phyloP scores from a whole-genome alignment of 345 rosid genomes.

The Hypericum perforatum region DNA sequence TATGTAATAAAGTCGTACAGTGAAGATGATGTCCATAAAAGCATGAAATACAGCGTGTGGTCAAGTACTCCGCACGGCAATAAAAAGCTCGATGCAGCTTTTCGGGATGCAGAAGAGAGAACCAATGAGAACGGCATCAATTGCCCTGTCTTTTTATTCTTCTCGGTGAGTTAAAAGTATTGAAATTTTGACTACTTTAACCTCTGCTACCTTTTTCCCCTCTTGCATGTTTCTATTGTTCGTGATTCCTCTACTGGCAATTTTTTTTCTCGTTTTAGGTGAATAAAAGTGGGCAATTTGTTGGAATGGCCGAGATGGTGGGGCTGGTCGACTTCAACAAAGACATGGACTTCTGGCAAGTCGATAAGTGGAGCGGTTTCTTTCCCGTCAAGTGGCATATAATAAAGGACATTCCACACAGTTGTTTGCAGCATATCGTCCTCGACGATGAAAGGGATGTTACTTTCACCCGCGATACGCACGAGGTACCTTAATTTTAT shows the following conservation, averaged over 20 bases:
- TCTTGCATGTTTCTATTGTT: too few relatives aligned
- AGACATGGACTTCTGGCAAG: slow-evolving; percentile 75
- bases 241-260: neutral
- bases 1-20: slow-evolving; percentile 70
- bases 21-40: slow-evolving; percentile 75
- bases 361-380: slow-evolving; percentile 75
- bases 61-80: slow-evolving; percentile 64
- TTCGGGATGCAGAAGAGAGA: slow-evolving; percentile 35
- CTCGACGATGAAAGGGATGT: slow-evolving; percentile 54
- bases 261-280: slow-evolving; percentile 32
- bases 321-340: slow-evolving; percentile 61
- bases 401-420: slow-evolving; percentile 61
- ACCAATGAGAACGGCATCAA: slow-evolving; percentile 31
- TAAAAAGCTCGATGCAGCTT: slow-evolving; percentile 64
- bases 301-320: slow-evolving; percentile 74
- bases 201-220: too few relatives aligned
- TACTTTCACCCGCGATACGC: slow-evolving; percentile 71
- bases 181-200: neutral
- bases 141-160: slow-evolving; percentile 63
- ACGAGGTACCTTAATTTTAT: slow-evolving; percentile 37
- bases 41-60: slow-evolving; percentile 69
- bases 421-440: slow-evolving; percentile 46
- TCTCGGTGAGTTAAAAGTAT: slow-evolving; percentile 41
- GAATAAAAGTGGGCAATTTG: slow-evolving; percentile 78
- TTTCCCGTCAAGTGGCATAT: slow-evolving; percentile 74